A percentile compares a stretch with the other conserved stretches of the same genome.
phyloP scores from a whole-genome alignment of 805 yeast genomes.

The Metschnikowia bowlesiae region DNA sequence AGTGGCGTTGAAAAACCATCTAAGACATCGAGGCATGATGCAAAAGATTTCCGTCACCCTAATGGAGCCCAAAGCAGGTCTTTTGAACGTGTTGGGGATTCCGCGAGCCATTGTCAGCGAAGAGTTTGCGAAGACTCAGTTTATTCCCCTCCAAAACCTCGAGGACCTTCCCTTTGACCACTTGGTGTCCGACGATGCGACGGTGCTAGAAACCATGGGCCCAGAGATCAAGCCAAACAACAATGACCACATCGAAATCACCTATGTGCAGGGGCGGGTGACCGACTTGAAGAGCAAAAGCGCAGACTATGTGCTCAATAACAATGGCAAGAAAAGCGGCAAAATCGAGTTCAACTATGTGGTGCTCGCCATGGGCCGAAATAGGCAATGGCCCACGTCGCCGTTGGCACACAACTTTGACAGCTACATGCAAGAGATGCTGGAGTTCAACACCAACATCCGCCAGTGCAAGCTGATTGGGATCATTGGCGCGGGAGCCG shows the following conservation, averaged over 20 bases:
- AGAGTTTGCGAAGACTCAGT: slow-evolving; percentile 38
- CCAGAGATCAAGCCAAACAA: slow-evolving; percentile 9
- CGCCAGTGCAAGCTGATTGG: slow-evolving; percentile 30
- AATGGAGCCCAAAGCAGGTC: slow-evolving; percentile 38
- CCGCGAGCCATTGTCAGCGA: slow-evolving; percentile 37
- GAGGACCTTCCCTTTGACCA: slow-evolving; percentile 26
- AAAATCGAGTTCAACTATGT: slow-evolving; percentile 42
- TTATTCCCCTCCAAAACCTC: slow-evolving; percentile 28
- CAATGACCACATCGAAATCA: slow-evolving; percentile 13
- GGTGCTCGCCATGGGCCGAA: slow-evolving; percentile 46
- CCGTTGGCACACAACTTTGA: slow-evolving; percentile 41
- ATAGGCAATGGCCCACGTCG: slow-evolving; percentile 51
- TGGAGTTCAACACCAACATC: slow-evolving; percentile 26
- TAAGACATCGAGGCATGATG: slow-evolving; percentile 14
- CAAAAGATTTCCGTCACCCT: slow-evolving; percentile 28
- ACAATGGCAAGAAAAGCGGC: slow-evolving; percentile 14
- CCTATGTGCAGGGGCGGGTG: slow-evolving; percentile 33
- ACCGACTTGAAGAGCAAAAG: slow-evolving; percentile 20
- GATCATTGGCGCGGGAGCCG: slow-evolving; percentile 50
- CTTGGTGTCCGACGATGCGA: slow-evolving; percentile 23
- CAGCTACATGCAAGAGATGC: slow-evolving; percentile 42
- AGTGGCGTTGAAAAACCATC: slow-evolving; percentile 25
- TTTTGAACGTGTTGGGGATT: slow-evolving; percentile 37
- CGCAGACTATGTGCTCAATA: slow-evolving; percentile 26
- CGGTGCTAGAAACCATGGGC: slow-evolving; percentile 15